Percentiles rank a stretch among this genome's conserved stretches.
Evolutionary conservation across 169 alveolate species (phyloP).

Genomic region (Ichthyophthirius multifiliis): DNA sequence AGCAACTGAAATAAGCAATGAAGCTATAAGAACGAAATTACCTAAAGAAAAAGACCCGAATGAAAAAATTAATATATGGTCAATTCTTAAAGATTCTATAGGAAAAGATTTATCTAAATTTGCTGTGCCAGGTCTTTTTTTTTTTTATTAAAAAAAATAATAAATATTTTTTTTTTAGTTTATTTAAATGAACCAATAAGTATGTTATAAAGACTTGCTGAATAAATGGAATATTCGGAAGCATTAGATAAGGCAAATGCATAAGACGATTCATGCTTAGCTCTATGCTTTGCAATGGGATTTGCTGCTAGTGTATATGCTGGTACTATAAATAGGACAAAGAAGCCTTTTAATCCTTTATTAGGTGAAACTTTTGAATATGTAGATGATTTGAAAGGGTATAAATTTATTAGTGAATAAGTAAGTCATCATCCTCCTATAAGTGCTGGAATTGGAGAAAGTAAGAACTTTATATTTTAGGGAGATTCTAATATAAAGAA

Average conservation of each 20-base stretch:
- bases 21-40: slow-evolving; percentile 32
- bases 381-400: slow-evolving; percentile 43
- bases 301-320: slow-evolving; percentile 26
- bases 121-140: slow-evolving; percentile 56
- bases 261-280: slow-evolving; percentile 13
- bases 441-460: slow-evolving; percentile 61
- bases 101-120: slow-evolving; percentile 65
- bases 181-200: slow-evolving; percentile 37
- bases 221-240: slow-evolving; percentile 42
- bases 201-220: slow-evolving; percentile 48
- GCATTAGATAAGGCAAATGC: slow-evolving; percentile 35
- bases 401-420: slow-evolving; percentile 55
- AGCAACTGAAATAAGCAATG: slow-evolving; percentile 27
- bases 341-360: slow-evolving; percentile 67
- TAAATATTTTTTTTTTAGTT: background rate
- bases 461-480: slow-evolving; percentile 52
- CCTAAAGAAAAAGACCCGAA: slow-evolving; percentile 55
- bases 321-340: slow-evolving; percentile 27
- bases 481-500: slow-evolving; percentile 41
- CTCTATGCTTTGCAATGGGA: slow-evolving; percentile 39
- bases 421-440: slow-evolving; percentile 78
- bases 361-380: slow-evolving; percentile 68
- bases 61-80: slow-evolving; percentile 51
- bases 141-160: background rate
- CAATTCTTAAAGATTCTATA: slow-evolving; percentile 58